Conservation (phyloP, 768 basidiomycete genomes). For the Mycena chlorophos region DNA sequence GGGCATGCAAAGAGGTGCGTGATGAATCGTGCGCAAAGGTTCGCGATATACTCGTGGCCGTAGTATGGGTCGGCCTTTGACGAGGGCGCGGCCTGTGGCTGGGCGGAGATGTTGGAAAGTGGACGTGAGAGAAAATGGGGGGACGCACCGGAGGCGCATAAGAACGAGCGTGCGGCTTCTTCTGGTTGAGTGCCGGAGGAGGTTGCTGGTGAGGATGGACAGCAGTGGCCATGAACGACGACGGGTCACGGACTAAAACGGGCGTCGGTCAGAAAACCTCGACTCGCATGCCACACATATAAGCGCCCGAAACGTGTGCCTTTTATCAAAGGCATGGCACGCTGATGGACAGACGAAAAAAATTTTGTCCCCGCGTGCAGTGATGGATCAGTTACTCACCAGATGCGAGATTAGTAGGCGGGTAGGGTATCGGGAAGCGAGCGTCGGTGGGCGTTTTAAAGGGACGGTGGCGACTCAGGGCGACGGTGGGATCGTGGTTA, state of each 20-base stretch:
- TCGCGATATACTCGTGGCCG: constrained; percentile 74
- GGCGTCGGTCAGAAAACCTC: constrained; percentile 14
- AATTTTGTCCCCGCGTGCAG: constrained; percentile 11
- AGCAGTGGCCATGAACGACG: constrained; percentile 18
- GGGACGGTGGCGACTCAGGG: not conserved
- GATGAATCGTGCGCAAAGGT: constrained; percentile 75
- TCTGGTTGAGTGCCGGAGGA: constrained; percentile 6
- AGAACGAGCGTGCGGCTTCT: constrained; percentile 16
- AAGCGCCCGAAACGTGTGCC: not conserved
- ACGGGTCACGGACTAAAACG: constrained; percentile 16
- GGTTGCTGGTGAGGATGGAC: constrained; percentile 15
- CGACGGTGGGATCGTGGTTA: not conserved
- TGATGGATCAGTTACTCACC: constrained; percentile 15
- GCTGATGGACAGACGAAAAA: constrained; percentile 2
- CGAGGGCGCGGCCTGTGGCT: constrained; percentile 15
- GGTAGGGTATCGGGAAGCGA: not conserved
- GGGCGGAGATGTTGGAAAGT: constrained; percentile 26
- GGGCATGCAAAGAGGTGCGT: constrained; percentile 86
- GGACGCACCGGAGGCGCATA: constrained; percentile 24
- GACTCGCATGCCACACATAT: constrained; percentile 15
- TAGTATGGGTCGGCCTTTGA: constrained; percentile 58
- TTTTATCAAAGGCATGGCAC: not conserved
- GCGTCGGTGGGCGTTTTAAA: not conserved
- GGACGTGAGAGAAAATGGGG: constrained; percentile 4
- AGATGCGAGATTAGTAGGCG: not conserved